phyloP scores from a whole-genome alignment of 805 yeast species.

The Kockiozyma suomiensis region DNA sequence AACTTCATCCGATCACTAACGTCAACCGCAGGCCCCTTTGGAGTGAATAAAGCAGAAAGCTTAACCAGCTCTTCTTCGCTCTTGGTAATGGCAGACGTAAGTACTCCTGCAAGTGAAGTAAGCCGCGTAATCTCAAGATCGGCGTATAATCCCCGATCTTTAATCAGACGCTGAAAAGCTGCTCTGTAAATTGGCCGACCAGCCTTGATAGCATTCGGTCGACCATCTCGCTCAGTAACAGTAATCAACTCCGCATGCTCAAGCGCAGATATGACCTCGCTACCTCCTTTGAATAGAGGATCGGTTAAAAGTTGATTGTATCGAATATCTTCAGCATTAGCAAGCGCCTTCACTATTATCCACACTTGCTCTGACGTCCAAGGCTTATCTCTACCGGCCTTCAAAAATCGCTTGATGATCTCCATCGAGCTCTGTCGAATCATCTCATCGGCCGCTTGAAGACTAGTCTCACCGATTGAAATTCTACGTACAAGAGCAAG shows the following conservation, averaged over 20 bases:
- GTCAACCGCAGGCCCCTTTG: slow-evolving; percentile 49
- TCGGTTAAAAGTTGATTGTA: slow-evolving; percentile 41
- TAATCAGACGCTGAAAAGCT: slow-evolving; percentile 69
- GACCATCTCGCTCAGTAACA: slow-evolving; percentile 68
- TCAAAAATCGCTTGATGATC: slow-evolving; percentile 73
- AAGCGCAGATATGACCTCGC: slow-evolving; percentile 56
- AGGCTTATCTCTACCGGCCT: slow-evolving; percentile 45
- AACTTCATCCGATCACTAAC: slow-evolving; percentile 67
- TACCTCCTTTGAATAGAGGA: slow-evolving; percentile 47
- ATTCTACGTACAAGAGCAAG: slow-evolving; percentile 88
- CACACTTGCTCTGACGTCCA: slow-evolving; percentile 85
- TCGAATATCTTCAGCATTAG: slow-evolving; percentile 46
- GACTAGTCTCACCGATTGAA: slow-evolving; percentile 81
- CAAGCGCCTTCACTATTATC: slow-evolving; percentile 70
- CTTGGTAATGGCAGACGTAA: slow-evolving; percentile 61
- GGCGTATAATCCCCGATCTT: slow-evolving; percentile 58
- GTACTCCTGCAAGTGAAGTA: slow-evolving; percentile 56
- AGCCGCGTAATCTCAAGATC: slow-evolving; percentile 67
- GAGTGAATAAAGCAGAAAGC: slow-evolving; percentile 11
- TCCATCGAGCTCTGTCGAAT: slow-evolving; percentile 84
- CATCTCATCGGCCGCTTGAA: slow-evolving; percentile 76
- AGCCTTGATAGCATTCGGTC: slow-evolving; percentile 65
- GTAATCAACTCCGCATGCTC: slow-evolving; percentile 79
- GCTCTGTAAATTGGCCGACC: slow-evolving; percentile 84
- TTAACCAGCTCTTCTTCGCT: slow-evolving; percentile 70